Evolutionary conservation across 225 moss, liverwort and hornwort species (phyloP), one percentile per base, ranked within the genome.

Genomic region (Bryoerythrophyllum caledonicum): DNA sequence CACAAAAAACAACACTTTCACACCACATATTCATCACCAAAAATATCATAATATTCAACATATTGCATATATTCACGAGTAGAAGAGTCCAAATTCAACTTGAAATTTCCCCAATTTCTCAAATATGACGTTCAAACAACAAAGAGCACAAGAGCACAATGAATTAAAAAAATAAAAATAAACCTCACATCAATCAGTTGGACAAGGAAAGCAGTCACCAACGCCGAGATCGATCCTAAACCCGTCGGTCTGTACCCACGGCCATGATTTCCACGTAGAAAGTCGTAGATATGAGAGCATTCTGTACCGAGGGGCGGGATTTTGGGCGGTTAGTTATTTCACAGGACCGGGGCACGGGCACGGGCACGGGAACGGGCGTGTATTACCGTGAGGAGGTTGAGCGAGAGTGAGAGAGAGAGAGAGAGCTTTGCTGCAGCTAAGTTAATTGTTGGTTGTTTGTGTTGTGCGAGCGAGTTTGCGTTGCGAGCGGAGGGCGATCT

Each of bases 271-370:
- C 30, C 30, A 30, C 30, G 30, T 30, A n/a, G 4, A 30, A 0
- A 30, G 30, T 30, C 71, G 26, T 77, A 78, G 74, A 78, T 81
- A 40, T 67, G 60, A 21, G 64, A 35, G 49, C 17, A 30, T 67
- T 57, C 8, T 78, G 67, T 81, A 78, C 66, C 24, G 10, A 37
- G 9, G 14, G 17, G 68, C 67, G 61, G 32, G 71, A 81, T 68
- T 76, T 12, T 9, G 20, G 8, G 57, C 16, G 28, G 70, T 84
- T 78, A 72, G 75, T 81, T 85, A 72, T 75, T 76, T 67, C 59
- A 40, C 24, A 9, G 14, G 63, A 24, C 41, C 48, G 24, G 48
- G 67, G 58, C 32, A 59, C 43, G 63, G 67, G 53, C 14, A 24
- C 63, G 17, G 61, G 41, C 5, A 10, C 10, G 37, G 37, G 37